Conservation (phyloP, 257 asterid genomes). For the Ilex asprella region DNA sequence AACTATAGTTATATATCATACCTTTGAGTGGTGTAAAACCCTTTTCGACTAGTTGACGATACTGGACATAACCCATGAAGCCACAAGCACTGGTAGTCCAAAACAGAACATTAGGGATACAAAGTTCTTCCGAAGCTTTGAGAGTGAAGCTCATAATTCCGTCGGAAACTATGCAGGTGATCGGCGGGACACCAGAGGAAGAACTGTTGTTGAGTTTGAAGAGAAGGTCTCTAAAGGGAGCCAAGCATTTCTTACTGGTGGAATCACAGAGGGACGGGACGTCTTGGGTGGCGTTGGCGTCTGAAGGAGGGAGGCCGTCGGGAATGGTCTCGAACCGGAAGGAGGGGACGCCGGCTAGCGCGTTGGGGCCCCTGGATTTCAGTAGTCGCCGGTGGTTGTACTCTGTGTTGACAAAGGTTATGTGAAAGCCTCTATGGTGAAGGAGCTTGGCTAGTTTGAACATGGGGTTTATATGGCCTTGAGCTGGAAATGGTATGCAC, state of each 20-base stretch:
- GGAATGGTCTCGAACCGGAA: conserved; percentile 25
- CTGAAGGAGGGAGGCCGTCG: conserved; percentile 29
- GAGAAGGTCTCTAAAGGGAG: conserved; percentile 16
- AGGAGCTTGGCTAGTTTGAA: conserved; percentile 27
- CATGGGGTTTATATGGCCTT: conserved; percentile 31
- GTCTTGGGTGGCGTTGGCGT: conserved; percentile 25
- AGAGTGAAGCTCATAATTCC: conserved; percentile 18
- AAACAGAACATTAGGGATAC: conserved; percentile 17
- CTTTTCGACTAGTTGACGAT: conserved; percentile 13
- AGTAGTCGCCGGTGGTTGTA: conserved; percentile 22
- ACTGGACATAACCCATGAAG: conserved; percentile 14
- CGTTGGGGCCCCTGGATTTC: conserved; percentile 20
- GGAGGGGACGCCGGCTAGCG: conserved; percentile 20
- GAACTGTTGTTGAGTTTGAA: conserved; percentile 7
- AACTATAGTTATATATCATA: background rate
- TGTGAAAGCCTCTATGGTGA: conserved; percentile 24
- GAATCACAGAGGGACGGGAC: conserved; percentile 17
- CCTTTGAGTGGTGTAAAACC: conserved; percentile 17
- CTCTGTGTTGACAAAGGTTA: conserved; percentile 21
- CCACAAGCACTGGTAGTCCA: conserved; percentile 24
- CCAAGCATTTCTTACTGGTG: conserved; percentile 12
- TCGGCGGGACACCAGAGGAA: conserved; percentile 16
- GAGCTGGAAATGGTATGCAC: conserved; percentile 27
- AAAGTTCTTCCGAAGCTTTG: conserved; percentile 23
- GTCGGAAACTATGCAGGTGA: conserved; percentile 26